Evolutionary conservation across 2,329 filamentous ascomycete species (phyloP).

Genomic region (Pestalotiopsis sp.): DNA sequence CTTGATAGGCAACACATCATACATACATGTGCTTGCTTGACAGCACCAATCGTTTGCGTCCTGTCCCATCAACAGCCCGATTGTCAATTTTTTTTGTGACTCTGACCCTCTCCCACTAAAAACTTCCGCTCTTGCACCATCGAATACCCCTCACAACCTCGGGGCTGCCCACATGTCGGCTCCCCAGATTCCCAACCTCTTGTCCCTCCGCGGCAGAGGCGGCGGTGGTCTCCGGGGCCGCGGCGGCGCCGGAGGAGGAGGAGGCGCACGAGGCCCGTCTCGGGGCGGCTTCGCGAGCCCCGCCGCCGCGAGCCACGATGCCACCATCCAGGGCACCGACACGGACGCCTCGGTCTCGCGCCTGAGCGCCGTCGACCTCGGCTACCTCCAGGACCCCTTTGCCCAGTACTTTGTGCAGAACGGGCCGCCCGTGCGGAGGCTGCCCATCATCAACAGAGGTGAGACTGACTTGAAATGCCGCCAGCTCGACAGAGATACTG

Average conservation of each 20-base stretch:
- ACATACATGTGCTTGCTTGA: not conserved
- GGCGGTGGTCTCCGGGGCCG: conserved; percentile 35
- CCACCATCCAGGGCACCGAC: conserved; percentile 85
- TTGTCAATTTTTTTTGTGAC: too few species aligned
- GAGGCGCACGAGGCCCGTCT: conserved; percentile 26
- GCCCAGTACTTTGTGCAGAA: conserved; percentile 67
- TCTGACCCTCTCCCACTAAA: too few species aligned
- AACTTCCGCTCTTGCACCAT: too few species aligned
- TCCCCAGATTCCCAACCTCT: conserved; percentile 78
- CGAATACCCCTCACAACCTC: not conserved
- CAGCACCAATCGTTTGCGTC: too few species aligned
- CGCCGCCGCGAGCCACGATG: conserved; percentile 61
- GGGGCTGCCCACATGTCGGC: conserved; percentile 59
- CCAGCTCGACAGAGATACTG: conserved; percentile 19
- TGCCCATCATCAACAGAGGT: conserved; percentile 96
- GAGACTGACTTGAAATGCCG: conserved; percentile 22
- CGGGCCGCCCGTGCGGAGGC: conserved; percentile 60
- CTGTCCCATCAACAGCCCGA: too few species aligned
- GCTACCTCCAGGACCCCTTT: conserved; percentile 83
- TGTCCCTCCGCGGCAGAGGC: conserved; percentile 54
- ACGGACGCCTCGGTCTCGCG: conserved; percentile 88
- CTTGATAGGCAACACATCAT: not conserved
- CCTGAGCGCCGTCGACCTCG: conserved; percentile 82
- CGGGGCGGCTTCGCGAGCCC: conserved; percentile 22
- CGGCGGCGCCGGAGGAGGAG: conserved; percentile 20